phyloP scores from a whole-genome alignment of 176 grass and related monocot genomes.

The Metroxylon sagu region DNA sequence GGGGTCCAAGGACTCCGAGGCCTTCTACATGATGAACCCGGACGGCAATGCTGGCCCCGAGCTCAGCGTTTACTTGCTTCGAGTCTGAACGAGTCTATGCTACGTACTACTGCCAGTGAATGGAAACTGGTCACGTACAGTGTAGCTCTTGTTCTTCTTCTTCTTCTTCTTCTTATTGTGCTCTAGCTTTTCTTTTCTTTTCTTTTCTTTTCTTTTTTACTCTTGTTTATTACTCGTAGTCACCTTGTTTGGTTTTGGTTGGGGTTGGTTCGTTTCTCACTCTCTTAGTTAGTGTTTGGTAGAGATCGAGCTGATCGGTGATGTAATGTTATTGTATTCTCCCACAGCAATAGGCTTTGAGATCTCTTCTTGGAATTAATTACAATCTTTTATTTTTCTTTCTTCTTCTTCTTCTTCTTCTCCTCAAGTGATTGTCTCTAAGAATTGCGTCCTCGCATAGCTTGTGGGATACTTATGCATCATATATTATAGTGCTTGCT shows the following conservation, averaged over 20 bases:
- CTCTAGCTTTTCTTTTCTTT: background rate
- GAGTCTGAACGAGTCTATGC: conserved; percentile 32
- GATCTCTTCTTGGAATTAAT: too few relatives aligned
- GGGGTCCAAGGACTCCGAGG: conserved; percentile 70
- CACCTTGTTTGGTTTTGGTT: conserved; percentile 1
- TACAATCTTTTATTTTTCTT: too few relatives aligned
- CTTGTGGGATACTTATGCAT: too few relatives aligned
- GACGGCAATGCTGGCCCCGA: conserved; percentile 61
- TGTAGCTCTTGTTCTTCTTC: conserved; percentile 8
- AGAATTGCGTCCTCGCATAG: too few relatives aligned
- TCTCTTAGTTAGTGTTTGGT: conserved; percentile 23
- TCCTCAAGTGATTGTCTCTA: too few relatives aligned
- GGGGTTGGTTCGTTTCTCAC: conserved; percentile 27
- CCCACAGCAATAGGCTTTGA: too few relatives aligned
- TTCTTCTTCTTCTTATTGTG: conserved; percentile 1
- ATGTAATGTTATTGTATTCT: too few relatives aligned
- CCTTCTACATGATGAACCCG: conserved; percentile 94
- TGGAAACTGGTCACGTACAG: conserved; percentile 12
- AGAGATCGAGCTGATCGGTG: too few relatives aligned
- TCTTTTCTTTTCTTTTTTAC: background rate
- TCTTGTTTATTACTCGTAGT: background rate
- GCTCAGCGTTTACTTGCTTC: conserved; percentile 87
- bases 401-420: too few relatives aligned
- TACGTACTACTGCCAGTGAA: conserved; percentile 8
- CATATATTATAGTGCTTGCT: too few relatives aligned